Percentiles rank a stretch among this genome's conserved stretches.
Evolutionary conservation across 352 stramenopile genomes (phyloP).

Genomic region (Pythium aphanidermatum): DNA sequence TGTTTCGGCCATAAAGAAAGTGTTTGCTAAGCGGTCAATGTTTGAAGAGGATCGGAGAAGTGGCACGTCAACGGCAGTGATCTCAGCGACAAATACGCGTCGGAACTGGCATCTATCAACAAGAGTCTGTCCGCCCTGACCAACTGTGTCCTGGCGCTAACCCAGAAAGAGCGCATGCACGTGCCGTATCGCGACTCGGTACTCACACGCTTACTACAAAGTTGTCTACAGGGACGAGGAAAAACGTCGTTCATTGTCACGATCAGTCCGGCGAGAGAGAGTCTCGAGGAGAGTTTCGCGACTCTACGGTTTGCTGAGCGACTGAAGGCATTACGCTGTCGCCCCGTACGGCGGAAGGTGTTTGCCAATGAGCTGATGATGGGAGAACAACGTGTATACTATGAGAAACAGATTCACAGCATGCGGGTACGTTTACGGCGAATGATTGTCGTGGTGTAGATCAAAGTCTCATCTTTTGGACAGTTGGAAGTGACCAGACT

Average conservation of each 20-base stretch:
- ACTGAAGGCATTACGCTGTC: constrained; percentile 48
- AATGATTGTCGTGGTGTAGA: background rate
- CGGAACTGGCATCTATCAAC: constrained; percentile 62
- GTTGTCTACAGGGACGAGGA: constrained; percentile 46
- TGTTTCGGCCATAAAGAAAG: background rate
- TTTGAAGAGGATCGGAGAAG: constrained; percentile 54
- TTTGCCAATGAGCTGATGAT: constrained; percentile 39
- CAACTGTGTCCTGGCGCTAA: constrained; percentile 70
- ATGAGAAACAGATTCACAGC: constrained; percentile 61
- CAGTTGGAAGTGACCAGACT: constrained; percentile 54
- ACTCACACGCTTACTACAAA: constrained; percentile 60
- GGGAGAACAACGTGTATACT: constrained; percentile 52
- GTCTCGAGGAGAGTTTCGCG: constrained; percentile 60
- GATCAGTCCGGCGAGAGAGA: constrained; percentile 44
- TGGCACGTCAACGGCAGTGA: constrained; percentile 55
- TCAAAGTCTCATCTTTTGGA: background rate
- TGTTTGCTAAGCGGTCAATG: background rate
- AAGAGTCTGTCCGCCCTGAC: constrained; percentile 68
- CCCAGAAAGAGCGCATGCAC: constrained; percentile 44
- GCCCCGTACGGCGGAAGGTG: constrained; percentile 41
- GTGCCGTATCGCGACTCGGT: constrained; percentile 65
- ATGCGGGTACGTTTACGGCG: constrained; percentile 64
- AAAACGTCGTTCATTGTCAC: constrained; percentile 64
- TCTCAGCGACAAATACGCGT: constrained; percentile 52
- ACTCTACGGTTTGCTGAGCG: constrained; percentile 68